Percentiles rank a stretch among this genome's conserved stretches.
phyloP scores from a whole-genome alignment of 805 yeast genomes.

The Lachancea meyersii region DNA sequence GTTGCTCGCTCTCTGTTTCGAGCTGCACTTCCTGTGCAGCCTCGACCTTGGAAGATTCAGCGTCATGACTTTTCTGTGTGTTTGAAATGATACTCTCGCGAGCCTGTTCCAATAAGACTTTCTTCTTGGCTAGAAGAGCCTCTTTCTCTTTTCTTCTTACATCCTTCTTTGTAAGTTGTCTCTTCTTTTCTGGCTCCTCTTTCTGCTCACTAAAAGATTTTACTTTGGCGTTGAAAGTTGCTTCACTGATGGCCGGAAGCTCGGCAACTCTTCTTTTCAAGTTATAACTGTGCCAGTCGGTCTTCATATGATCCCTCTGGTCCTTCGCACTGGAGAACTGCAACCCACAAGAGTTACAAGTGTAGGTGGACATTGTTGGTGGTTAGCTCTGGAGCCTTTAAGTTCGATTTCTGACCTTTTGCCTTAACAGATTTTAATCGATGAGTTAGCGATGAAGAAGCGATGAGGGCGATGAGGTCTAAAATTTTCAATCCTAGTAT shows the following conservation, averaged over 20 bases:
- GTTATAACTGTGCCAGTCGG: conserved; percentile 98
- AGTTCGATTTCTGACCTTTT: neutral
- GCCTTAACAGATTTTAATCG: neutral
- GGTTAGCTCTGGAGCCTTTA: neutral
- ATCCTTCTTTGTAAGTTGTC: conserved; percentile 38
- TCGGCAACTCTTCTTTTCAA: conserved; percentile 89
- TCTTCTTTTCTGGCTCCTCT: conserved; percentile 20
- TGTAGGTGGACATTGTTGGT: conserved; percentile 30
- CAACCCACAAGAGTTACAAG: conserved; percentile 87
- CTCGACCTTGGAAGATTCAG: neutral
- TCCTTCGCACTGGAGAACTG: conserved; percentile 67
- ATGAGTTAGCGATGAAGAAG: conserved; percentile 3
- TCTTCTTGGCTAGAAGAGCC: conserved; percentile 38
- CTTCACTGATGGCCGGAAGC: conserved; percentile 66
- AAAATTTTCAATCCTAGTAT: neutral
- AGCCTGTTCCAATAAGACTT: conserved; percentile 37
- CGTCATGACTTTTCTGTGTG: conserved; percentile 11
- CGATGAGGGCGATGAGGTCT: conserved; percentile 3
- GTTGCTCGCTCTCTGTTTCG: conserved; percentile 9
- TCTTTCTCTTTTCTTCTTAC: conserved; percentile 39
- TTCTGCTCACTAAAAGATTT: conserved; percentile 25
- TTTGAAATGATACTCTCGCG: conserved; percentile 35
- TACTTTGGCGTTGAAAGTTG: conserved; percentile 65
- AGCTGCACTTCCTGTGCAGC: neutral
- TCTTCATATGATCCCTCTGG: conserved; percentile 89